Evolutionary conservation across 495 filamentous ascomycete species (phyloP).

Genomic region (Trichoderma erinaceum): DNA sequence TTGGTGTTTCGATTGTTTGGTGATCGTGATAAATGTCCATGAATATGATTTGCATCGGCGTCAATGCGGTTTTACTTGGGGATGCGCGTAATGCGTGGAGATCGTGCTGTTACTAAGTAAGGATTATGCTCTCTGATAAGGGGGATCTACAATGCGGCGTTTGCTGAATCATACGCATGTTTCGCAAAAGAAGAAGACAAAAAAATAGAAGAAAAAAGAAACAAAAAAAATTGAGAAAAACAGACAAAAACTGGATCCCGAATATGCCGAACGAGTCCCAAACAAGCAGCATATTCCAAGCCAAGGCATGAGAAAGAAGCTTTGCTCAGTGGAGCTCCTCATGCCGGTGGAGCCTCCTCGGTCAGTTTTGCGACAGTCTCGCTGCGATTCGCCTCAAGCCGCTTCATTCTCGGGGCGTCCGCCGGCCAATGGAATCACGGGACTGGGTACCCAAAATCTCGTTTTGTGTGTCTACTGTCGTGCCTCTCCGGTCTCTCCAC

Average conservation of each 20-base stretch:
- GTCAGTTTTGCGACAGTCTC: neutral
- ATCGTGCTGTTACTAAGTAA: neutral
- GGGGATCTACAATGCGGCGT: neutral
- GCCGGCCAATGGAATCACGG: neutral
- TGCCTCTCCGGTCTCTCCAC: neutral
- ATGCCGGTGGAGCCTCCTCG: neutral
- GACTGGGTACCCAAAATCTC: neutral
- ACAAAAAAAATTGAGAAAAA: neutral
- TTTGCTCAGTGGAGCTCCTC: neutral
- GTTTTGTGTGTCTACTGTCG: neutral
- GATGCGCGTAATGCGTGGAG: no score
- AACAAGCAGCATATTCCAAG: neutral
- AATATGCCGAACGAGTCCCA: slow-evolving; percentile 3
- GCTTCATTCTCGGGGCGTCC: neutral
- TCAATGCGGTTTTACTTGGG: neutral
- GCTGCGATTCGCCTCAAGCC: neutral
- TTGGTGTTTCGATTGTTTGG: neutral
- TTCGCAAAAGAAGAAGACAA: neutral
- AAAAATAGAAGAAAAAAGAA: neutral
- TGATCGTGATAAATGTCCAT: neutral
- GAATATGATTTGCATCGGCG: neutral
- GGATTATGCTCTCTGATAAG: neutral
- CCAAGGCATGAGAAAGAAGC: neutral
- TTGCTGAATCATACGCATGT: slow-evolving; percentile 5
- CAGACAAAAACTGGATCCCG: neutral